Evolutionary conservation across 192 early-diverging fungal species (phyloP), one percentile per base, ranked within the genome.

Genomic region (Backusella sp.): DNA sequence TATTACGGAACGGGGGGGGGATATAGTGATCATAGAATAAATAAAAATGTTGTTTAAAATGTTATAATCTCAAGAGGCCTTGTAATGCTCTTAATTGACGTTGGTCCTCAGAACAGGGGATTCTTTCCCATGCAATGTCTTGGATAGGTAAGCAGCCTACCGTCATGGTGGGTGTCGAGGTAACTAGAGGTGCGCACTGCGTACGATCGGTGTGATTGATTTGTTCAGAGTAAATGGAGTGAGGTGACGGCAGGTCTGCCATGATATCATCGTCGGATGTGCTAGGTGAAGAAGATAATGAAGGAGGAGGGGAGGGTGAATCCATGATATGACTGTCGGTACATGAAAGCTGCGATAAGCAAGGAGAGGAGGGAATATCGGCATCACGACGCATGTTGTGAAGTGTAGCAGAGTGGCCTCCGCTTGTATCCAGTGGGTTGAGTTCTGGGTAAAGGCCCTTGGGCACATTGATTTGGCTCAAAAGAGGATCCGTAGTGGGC

Each of bases 371-470:
- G 42, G 77, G 71, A 39, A 17, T 14, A 19, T 41, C 21, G 19
- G 41, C 11, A 65, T 79, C 66, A 9, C 70, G 65, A 26, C 65
- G 73, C 68, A 75, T 79, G 32, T 76, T 74, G 26, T 78, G 81
- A 6, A 79, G 35, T 21, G 74, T 73, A 59, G 81, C 66, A 30
- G 81, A 67, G 39, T 72, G 77, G n/a, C 75, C 74, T n/a, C 79
- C 79, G 59, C 75, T 77, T 42, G 78, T 78, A 19, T 83, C 82
- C 26, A 83, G 65, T 21, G 78, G 74, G 26, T 80, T 83, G 21
- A 84, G 92, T 79, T 97, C 96, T 4, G 96, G 96, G 74, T 97
- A 97, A 62, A 96, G 85, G 74, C 92, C 92, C 68, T 89, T 91
- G 9, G 93, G 92, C 44, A 97, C 88, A 34, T 83, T 84, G 39